Conservation (phyloP, 495 filamentous ascomycete genomes). For the Stereocaulon alpinum region DNA sequence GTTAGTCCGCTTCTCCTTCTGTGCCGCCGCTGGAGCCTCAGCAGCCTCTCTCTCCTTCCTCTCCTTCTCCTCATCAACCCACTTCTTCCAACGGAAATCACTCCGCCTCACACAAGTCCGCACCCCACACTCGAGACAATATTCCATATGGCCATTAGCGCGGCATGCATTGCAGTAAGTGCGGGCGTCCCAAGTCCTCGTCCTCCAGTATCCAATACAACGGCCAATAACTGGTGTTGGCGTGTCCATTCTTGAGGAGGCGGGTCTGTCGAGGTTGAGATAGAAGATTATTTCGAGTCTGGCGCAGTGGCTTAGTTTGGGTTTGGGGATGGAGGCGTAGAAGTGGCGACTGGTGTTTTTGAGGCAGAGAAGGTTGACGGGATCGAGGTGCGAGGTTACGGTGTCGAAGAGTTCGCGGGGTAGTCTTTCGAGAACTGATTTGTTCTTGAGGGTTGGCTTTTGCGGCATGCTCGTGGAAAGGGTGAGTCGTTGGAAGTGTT, state of each 20-base stretch:
- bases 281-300: neutral
- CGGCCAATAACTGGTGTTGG: too few relatives aligned
- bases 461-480: too few relatives aligned
- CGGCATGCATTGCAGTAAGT: neutral
- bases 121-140: neutral
- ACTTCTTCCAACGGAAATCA: neutral
- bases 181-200: too few relatives aligned
- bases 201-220: too few relatives aligned
- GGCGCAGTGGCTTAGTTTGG: neutral
- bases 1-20: too few relatives aligned
- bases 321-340: neutral
- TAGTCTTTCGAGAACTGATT: neutral
- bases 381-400: neutral
- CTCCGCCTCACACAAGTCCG: neutral
- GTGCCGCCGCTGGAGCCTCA: too few relatives aligned
- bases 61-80: neutral
- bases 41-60: neutral
- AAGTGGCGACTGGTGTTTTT: neutral
- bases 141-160: neutral
- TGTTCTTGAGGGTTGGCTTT: too few relatives aligned
- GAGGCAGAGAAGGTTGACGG: neutral
- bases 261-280: neutral
- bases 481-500: too few relatives aligned
- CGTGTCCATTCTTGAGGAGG: too few relatives aligned
- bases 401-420: neutral